Percentiles rank a stretch among this genome's conserved stretches.
Conservation (phyloP, 345 rosid species). For the Eucalyptus pauciflora region DNA sequence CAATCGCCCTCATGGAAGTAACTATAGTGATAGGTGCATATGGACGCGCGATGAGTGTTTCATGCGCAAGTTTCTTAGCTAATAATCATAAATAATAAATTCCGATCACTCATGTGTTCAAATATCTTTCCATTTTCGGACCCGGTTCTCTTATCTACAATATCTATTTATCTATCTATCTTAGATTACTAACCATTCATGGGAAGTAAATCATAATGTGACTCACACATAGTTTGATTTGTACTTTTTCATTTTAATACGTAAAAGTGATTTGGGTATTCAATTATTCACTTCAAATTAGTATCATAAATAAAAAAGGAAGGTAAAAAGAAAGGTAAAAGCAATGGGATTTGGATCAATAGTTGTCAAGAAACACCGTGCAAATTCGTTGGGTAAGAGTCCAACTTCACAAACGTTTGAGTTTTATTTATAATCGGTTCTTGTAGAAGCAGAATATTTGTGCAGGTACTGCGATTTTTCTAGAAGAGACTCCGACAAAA, state of each 20-base stretch:
- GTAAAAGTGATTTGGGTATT: background rate
- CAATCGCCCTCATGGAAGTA: background rate
- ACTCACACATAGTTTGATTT: background rate
- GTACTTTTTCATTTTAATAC: background rate
- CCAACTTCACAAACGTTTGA: background rate
- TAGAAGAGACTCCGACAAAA: no score
- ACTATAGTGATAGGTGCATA: background rate
- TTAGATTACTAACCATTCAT: background rate
- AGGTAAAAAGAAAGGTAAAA: no score
- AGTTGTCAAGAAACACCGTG: background rate
- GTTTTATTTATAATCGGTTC: background rate
- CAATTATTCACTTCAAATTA: background rate
- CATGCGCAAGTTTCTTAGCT: background rate
- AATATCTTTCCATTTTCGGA: background rate
- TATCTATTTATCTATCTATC: no score
- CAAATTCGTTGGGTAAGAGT: background rate
- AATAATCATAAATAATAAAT: background rate
- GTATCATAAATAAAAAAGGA: background rate
- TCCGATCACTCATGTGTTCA: background rate
- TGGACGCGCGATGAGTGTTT: accelerated
- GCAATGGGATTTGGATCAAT: background rate
- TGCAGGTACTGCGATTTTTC: background rate
- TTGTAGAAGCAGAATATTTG: background rate
- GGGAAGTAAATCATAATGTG: background rate
- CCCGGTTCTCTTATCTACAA: background rate